These are phyloP conservation scores for Stagonosporopsis tanaceti DNA, from an alignment of 2,329 filamentous ascomycete genomes.

Conservation along the genomic window DNA sequence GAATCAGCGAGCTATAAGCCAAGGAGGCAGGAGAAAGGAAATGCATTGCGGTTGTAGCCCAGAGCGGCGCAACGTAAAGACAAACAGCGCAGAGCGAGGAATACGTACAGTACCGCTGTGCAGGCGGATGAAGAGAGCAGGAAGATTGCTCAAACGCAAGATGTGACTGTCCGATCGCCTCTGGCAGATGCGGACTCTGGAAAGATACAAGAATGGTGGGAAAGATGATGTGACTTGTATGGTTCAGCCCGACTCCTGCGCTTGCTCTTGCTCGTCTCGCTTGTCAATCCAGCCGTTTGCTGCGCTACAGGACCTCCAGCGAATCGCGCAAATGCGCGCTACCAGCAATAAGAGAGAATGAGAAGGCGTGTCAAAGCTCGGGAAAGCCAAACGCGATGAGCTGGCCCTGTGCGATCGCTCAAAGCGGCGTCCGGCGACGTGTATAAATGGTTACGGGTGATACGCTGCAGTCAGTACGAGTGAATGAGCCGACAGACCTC, in stretches of 20 bases:
- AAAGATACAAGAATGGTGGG: constrained; percentile 46
- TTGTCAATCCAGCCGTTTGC: constrained; percentile 32
- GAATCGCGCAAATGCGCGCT: constrained; percentile 32
- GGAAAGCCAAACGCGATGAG: constrained; percentile 26
- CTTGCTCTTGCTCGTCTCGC: constrained; percentile 30
- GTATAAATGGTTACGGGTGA: background rate
- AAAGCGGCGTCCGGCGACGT: constrained; percentile 1
- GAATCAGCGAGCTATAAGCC: constrained; percentile 48
- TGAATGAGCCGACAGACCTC: background rate
- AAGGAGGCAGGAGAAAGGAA: constrained; percentile 20
- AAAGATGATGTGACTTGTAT: constrained; percentile 39
- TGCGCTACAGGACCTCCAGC: constrained; percentile 36
- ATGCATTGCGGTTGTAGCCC: constrained; percentile 24
- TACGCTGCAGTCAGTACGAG: constrained; percentile 5
- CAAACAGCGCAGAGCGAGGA: constrained; percentile 43
- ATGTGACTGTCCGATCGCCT: constrained; percentile 48
- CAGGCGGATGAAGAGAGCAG: constrained; percentile 42
- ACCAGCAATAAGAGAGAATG: constrained; percentile 34
- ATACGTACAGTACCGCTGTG: constrained; percentile 52
- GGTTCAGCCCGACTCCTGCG: constrained; percentile 38
- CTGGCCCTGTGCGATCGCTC: constrained; percentile 5
- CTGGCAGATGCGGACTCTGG: constrained; percentile 51
- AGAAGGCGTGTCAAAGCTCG: constrained; percentile 19
- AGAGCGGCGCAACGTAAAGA: constrained; percentile 21
- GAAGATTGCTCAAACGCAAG: constrained; percentile 45